Base-by-base conservation (phyloP, 169 alveolate species). In the Plasmodium relictum region DNA sequence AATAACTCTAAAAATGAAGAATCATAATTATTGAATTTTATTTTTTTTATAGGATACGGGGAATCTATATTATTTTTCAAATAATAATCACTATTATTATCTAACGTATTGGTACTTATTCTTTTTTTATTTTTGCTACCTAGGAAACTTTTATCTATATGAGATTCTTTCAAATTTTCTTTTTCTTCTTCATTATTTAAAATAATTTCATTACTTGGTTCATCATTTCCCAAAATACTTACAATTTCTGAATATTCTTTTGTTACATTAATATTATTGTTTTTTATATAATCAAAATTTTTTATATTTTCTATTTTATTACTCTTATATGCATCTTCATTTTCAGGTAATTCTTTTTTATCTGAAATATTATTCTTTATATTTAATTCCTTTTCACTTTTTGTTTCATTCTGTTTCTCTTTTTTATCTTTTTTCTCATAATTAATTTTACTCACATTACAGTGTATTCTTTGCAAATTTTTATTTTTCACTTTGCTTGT, bases 41-140 rank as follows among this genome's bases (percentile, higher is more conserved):
- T 16, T 54, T 83, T 83, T 26, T 83, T 83, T 39, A 83, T 45
- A 6, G 91, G 91, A 54, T 83, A 83, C 0, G 91, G 91, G 1
- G 91, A 83, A 68, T 83, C 85, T 0, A 44, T 68, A 44, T 12
- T 54, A 68, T 24, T 68, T 54, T 83, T 83, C 12, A 50, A 42
- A 56, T 59, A 12, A 31, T 24, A 3, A 45, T 65, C 61, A 6
- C 45, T 63, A 1, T 31, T 76, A 42, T 54, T 48, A 31, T 24
- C 12, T 4, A 18, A 52, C n/a, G 58, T 62, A 39, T 56, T 65
- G 4, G 91, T 83, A 2, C 85, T 42, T 16, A 83, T 83, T 41
- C 91, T 68, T 69, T 83, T 83, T 42, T 83, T 83, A 68, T 61
- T 83, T 48, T 37, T 83, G 39, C 83, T 66, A 24, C 59, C 52